Conservation (phyloP, 1,139 yeast species). For the Candida freyschussii region DNA sequence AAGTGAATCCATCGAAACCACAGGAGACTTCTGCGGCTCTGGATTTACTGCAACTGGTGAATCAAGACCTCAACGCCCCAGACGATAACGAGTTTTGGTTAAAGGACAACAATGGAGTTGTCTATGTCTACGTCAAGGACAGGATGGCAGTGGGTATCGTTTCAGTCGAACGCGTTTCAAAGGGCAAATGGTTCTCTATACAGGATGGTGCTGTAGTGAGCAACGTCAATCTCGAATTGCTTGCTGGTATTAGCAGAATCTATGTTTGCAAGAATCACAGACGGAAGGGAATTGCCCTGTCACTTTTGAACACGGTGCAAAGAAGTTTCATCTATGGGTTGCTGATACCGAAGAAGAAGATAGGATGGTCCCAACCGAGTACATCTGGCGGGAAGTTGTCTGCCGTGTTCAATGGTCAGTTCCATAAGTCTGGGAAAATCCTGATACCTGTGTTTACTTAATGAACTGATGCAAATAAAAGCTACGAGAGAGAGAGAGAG, state of each 20-base stretch:
- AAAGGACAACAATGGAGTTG: slow-evolving; percentile 35
- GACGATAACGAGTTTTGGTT: slow-evolving; percentile 48
- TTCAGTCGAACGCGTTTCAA: slow-evolving; percentile 34
- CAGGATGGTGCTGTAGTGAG: slow-evolving; percentile 23
- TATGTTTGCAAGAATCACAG: slow-evolving; percentile 57
- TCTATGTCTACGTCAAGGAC: slow-evolving; percentile 40
- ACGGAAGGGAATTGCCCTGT: slow-evolving; percentile 43
- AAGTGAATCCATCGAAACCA: slow-evolving; percentile 28
- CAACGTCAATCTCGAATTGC: slow-evolving; percentile 23
- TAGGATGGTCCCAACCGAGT: slow-evolving; percentile 75
- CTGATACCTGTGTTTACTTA: slow-evolving; percentile 45
- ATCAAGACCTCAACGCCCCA: slow-evolving; percentile 56
- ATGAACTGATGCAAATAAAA: no score
- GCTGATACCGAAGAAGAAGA: slow-evolving; percentile 34
- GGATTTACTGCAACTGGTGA: slow-evolving; percentile 46
- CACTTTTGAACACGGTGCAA: slow-evolving; percentile 39
- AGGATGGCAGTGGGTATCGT: slow-evolving; percentile 50
- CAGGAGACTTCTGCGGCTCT: slow-evolving; percentile 31
- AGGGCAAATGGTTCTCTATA: slow-evolving; percentile 46
- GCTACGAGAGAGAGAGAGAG: no score
- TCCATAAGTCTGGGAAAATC: slow-evolving; percentile 45
- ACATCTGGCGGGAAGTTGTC: slow-evolving; percentile 57
- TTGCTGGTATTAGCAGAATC: slow-evolving; percentile 59
- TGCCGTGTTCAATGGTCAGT: slow-evolving; percentile 42
- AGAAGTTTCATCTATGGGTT: slow-evolving; percentile 49